Conservation (phyloP, 2,329 filamentous ascomycete species). For the Nectriaceae sp. region DNA sequence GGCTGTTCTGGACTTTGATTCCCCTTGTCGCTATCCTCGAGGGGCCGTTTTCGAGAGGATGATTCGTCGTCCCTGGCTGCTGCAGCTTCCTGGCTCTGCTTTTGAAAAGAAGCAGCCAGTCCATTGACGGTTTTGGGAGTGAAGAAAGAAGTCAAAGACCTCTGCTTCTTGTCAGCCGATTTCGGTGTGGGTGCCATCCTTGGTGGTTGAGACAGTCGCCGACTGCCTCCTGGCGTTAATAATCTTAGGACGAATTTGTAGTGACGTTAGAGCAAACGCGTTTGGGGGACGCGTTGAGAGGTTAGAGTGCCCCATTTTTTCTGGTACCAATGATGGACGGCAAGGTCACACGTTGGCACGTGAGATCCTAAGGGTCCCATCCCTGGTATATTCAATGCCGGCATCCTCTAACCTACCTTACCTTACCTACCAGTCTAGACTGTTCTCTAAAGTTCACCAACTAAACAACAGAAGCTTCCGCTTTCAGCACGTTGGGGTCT, state of each 20-base stretch:
- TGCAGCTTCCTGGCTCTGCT: slow-evolving; percentile 30
- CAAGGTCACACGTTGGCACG: not conserved
- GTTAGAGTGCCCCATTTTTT: slow-evolving; percentile 18
- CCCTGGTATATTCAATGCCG: too few relatives aligned
- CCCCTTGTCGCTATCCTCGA: slow-evolving; percentile 47
- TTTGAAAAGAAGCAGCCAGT: slow-evolving; percentile 38
- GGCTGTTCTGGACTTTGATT: slow-evolving; percentile 42
- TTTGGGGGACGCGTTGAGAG: slow-evolving; percentile 32
- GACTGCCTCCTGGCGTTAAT: not conserved
- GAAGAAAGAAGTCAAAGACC: slow-evolving; percentile 87
- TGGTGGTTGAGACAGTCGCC: not conserved
- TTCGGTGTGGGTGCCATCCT: slow-evolving; percentile 41
- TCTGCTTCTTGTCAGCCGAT: slow-evolving; percentile 65
- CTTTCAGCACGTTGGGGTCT: too few relatives aligned
- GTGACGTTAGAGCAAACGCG: slow-evolving; percentile 28
- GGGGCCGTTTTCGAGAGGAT: slow-evolving; percentile 50
- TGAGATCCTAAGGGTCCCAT: too few relatives aligned
- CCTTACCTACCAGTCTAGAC: too few relatives aligned
- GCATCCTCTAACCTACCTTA: too few relatives aligned
- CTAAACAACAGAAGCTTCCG: too few relatives aligned
- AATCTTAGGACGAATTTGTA: slow-evolving; percentile 5
- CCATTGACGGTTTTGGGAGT: slow-evolving; percentile 60
- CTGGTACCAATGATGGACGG: not conserved
- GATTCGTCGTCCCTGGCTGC: slow-evolving; percentile 27
- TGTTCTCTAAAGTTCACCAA: too few relatives aligned